Evolutionary conservation across 2,329 filamentous ascomycete species (phyloP).

Genomic region (Aspergillus sp.): DNA sequence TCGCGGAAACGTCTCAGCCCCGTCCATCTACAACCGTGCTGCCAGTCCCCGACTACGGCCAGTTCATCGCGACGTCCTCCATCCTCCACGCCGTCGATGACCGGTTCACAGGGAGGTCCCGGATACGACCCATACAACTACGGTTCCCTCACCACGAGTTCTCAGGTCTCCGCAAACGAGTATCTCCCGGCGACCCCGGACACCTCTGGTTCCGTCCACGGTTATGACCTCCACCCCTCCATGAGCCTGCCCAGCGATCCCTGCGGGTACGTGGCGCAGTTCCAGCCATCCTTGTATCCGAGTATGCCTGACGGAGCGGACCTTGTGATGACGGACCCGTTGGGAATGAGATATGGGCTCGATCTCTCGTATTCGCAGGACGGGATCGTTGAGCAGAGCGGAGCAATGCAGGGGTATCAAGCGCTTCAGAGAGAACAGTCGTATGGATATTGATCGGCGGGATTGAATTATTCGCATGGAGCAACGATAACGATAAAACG

Average conservation of each 20-base stretch:
- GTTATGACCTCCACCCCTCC: neutral
- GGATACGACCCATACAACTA: neutral
- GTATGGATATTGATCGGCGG: neutral
- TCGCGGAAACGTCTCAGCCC: neutral
- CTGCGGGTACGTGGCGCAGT: neutral
- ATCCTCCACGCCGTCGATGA: neutral
- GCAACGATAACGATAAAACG: neutral
- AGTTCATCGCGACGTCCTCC: neutral
- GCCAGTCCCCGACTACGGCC: neutral
- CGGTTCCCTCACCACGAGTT: conserved; percentile 1
- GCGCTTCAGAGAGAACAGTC: neutral
- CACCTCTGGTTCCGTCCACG: neutral
- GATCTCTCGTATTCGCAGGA: neutral
- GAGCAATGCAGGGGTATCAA: neutral
- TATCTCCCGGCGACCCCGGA: conserved; percentile 4
- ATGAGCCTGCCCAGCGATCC: neutral
- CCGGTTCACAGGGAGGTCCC: neutral
- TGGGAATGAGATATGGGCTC: neutral
- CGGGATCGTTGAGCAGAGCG: neutral
- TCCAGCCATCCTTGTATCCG: neutral
- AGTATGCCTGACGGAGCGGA: neutral
- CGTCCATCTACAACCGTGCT: neutral
- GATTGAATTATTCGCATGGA: neutral
- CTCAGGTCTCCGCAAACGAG: neutral
- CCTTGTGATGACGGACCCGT: neutral